These are phyloP conservation scores for Phaeosphaeria sp. DNA, from an alignment of 2,329 filamentous ascomycete genomes.

Conservation along the genomic window DNA sequence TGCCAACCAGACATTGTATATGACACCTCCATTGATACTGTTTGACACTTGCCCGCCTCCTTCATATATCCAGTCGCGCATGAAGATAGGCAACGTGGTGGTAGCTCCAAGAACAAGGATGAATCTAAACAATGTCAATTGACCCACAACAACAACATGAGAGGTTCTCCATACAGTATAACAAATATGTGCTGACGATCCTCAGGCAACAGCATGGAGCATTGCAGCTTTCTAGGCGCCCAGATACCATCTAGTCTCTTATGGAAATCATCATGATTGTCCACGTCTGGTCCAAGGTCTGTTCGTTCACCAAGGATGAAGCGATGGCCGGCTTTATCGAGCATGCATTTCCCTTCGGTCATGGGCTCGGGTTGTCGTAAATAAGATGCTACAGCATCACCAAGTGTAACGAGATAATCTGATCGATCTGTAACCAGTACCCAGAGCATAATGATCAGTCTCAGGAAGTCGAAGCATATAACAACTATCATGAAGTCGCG, in stretches of 20 bases:
- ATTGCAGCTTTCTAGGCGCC: not conserved
- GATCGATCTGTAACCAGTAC: slow-evolving; percentile 4
- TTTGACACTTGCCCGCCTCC: no score
- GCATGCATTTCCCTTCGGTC: slow-evolving; percentile 5
- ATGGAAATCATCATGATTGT: no score
- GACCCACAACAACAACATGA: no score
- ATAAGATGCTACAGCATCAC: slow-evolving; percentile 17
- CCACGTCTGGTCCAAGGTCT: not conserved
- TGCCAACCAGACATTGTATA: slow-evolving; percentile 43
- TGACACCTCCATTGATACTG: not conserved
- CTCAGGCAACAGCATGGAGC: not conserved
- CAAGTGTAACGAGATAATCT: slow-evolving; percentile 20
- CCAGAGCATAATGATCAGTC: slow-evolving; percentile 15
- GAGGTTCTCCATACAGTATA: not conserved
- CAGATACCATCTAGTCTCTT: not conserved
- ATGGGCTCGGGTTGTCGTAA: slow-evolving; percentile 10
- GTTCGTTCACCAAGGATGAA: not conserved
- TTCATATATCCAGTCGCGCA: no score
- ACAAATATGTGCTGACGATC: not conserved
- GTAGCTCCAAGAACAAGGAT: not conserved
- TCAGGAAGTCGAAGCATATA: slow-evolving; percentile 21
- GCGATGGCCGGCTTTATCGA: slow-evolving; percentile 2
- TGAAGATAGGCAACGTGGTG: no score
- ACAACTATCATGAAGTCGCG: slow-evolving; percentile 20
- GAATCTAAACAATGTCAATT: not conserved